Percentiles rank a stretch among this genome's conserved stretches.
Evolutionary conservation across 2,329 filamentous ascomycete species (phyloP).

Genomic region (Monilinia aucupariae): DNA sequence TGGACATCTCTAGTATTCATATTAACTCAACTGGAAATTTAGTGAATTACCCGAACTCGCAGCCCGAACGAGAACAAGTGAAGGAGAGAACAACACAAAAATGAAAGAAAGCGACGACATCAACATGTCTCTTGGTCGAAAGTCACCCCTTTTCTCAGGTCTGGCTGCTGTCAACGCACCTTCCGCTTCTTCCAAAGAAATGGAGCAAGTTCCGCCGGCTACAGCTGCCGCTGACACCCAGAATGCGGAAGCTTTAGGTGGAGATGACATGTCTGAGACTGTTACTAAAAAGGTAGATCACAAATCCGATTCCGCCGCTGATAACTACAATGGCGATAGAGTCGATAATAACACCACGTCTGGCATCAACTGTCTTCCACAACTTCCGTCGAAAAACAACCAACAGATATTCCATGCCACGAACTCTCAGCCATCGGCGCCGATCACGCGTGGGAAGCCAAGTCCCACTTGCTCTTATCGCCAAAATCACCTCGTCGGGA

Average conservation of each 20-base stretch:
- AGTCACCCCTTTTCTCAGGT: neutral
- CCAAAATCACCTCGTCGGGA: neutral
- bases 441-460: too few relatives aligned
- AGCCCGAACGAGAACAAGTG: neutral
- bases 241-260: neutral
- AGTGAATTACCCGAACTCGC: neutral
- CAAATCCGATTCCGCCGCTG: rapidly evolving
- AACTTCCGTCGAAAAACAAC: too few relatives aligned
- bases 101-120: neutral
- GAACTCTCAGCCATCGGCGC: neutral
- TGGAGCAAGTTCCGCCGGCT: neutral
- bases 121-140: neutral
- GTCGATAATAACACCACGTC: rapidly evolving
- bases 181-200: neutral
- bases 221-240: neutral
- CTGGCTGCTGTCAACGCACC: neutral
- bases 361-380: neutral
- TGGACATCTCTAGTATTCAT: neutral
- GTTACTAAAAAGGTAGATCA: neutral
- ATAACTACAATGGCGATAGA: neutral
- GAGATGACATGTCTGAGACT: neutral
- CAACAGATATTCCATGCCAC: neutral
- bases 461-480: neutral
- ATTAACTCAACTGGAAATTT: neutral
- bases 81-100: neutral